Evolutionary conservation across 805 yeast species (phyloP).

Genomic region (Trichomonascus vanleenenianus): DNA sequence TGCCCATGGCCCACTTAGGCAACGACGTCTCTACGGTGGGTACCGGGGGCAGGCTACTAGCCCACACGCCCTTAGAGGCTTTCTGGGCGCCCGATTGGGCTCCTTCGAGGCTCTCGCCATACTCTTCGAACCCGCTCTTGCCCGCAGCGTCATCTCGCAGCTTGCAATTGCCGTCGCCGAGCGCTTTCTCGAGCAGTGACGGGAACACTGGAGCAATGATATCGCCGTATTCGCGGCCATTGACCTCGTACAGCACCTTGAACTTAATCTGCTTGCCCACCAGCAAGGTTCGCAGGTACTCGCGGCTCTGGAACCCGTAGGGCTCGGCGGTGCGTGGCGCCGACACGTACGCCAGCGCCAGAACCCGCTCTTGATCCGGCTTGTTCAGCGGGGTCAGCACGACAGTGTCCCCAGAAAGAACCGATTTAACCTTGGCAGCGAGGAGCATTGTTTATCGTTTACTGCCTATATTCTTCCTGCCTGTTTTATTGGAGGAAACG

Average conservation of each 20-base stretch:
- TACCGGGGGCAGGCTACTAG: constrained; percentile 10
- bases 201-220: constrained; percentile 53
- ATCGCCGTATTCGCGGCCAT: constrained; percentile 62
- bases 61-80: constrained; percentile 55
- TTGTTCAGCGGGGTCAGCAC: constrained; percentile 35
- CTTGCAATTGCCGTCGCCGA: constrained; percentile 54
- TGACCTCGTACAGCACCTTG: constrained; percentile 44
- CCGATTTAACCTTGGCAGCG: constrained; percentile 59
- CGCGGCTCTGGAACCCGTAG: constrained; percentile 51
- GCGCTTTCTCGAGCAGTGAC: constrained; percentile 49
- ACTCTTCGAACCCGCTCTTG: constrained; percentile 38
- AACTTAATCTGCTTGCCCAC: constrained; percentile 59
- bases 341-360: constrained; percentile 58
- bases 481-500: too few relatives aligned
- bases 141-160: constrained; percentile 44
- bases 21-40: constrained; percentile 9
- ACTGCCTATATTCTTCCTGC: too few relatives aligned
- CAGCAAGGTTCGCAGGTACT: constrained; percentile 49
- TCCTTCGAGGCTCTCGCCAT: constrained; percentile 17
- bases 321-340: constrained; percentile 44
- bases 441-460: not conserved
- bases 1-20: constrained; percentile 15
- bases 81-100: constrained; percentile 42
- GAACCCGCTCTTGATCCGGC: constrained; percentile 45
- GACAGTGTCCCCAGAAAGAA: constrained; percentile 63